These are phyloP conservation scores for Nakaseomyces sp. DNA, from an alignment of 1,139 yeast species.

Conservation along the genomic window DNA sequence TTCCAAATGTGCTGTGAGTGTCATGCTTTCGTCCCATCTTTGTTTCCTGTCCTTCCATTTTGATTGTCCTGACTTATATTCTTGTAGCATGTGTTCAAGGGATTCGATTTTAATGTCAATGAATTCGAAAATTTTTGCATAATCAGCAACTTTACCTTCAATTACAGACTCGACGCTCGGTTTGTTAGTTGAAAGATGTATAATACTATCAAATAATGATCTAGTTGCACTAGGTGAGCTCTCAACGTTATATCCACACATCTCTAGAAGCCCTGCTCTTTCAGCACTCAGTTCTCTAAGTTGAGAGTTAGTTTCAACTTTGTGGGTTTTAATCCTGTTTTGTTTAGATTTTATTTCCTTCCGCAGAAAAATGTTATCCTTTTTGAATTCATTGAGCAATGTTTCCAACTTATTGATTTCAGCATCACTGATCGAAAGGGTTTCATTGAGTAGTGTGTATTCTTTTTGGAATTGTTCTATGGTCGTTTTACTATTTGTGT, in stretches of 20 bases:
- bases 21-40: not conserved
- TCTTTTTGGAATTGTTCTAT: constrained; percentile 5
- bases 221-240: constrained; percentile 8
- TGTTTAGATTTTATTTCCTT: constrained; percentile 17
- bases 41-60: not conserved
- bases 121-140: constrained; percentile 14
- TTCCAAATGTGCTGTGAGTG: not conserved
- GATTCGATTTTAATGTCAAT: constrained; percentile 12
- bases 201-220: not conserved
- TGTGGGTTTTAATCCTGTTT: constrained; percentile 12
- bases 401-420: constrained; percentile 20
- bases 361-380: constrained; percentile 20
- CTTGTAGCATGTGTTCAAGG: constrained; percentile 2
- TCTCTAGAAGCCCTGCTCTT: constrained; percentile 13
- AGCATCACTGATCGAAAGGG: not conserved
- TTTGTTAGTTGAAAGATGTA: constrained; percentile 4
- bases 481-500: not conserved
- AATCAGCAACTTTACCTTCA: constrained; percentile 13
- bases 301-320: constrained; percentile 12
- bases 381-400: constrained; percentile 17
- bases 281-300: constrained; percentile 11
- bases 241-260: constrained; percentile 15
- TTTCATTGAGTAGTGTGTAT: not conserved
- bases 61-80: not conserved
- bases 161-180: not conserved